phyloP scores from a whole-genome alignment of 495 filamentous ascomycete species.

The Aspergillus saccharolyticus region DNA sequence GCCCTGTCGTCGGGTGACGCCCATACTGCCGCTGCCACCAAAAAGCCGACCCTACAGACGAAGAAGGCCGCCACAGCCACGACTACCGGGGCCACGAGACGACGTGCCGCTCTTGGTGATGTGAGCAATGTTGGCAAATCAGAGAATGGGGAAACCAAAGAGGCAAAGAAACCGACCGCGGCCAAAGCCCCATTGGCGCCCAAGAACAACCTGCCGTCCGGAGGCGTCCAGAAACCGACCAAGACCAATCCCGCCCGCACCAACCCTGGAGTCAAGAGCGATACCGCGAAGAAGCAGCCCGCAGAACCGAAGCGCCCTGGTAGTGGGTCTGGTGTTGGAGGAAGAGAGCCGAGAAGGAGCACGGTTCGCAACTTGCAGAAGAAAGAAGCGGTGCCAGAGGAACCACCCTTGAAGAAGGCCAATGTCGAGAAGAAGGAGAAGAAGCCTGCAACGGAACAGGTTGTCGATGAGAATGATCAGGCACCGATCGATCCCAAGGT shows the following conservation, averaged over 20 bases:
- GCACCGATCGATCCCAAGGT: slow-evolving; percentile 24
- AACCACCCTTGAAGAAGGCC: slow-evolving; percentile 50
- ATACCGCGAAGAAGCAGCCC: slow-evolving; percentile 55
- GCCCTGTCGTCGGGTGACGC: slow-evolving; percentile 55
- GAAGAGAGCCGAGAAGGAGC: slow-evolving; percentile 52
- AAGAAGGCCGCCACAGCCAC: slow-evolving; percentile 65
- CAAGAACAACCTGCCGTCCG: slow-evolving; percentile 66
- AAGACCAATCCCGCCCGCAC: slow-evolving; percentile 61
- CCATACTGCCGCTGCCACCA: slow-evolving; percentile 48
- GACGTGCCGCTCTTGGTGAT: slow-evolving; percentile 80
- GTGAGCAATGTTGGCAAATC: slow-evolving; percentile 89
- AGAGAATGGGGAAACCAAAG: slow-evolving; percentile 55
- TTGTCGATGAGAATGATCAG: slow-evolving; percentile 14
- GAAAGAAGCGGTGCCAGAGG: slow-evolving; percentile 56
- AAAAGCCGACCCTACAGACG: slow-evolving; percentile 62
- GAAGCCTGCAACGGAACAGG: slow-evolving; percentile 15
- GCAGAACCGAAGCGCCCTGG: slow-evolving; percentile 63
- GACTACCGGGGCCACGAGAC: slow-evolving; percentile 47
- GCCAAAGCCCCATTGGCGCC: slow-evolving; percentile 63
- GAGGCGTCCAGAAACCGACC: slow-evolving; percentile 73
- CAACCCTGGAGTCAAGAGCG: slow-evolving; percentile 57
- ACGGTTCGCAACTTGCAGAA: slow-evolving; percentile 49
- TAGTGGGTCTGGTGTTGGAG: slow-evolving; percentile 62
- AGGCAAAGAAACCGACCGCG: slow-evolving; percentile 63
- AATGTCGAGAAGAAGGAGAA: slow-evolving; percentile 46